Evolutionary conservation across 192 early-diverging fungal genomes (phyloP).

Genomic region (Chytriomyces hyalinus): DNA sequence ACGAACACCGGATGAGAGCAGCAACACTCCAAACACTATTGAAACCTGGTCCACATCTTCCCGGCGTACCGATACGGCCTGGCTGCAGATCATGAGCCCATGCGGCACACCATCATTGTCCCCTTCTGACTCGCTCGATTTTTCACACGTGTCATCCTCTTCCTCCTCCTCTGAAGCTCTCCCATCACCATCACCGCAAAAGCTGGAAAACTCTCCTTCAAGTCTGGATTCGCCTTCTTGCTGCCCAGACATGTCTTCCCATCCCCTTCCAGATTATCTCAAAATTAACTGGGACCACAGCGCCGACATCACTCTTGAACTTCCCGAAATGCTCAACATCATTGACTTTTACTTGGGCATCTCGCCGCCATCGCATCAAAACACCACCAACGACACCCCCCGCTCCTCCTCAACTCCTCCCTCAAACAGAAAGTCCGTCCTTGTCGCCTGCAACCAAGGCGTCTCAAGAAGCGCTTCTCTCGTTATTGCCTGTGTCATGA

Average conservation of each 20-base stretch:
- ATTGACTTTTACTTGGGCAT: not conserved
- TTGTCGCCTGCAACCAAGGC: slow-evolving; percentile 89
- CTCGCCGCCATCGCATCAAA: too few species aligned
- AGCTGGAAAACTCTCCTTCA: not conserved
- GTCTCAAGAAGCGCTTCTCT: slow-evolving; percentile 86
- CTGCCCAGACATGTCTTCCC: not conserved
- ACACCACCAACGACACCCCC: too few species aligned
- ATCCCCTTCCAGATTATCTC: slow-evolving; percentile 13
- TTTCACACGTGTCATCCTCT: not conserved
- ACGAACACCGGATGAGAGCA: not conserved
- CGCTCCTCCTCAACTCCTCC: not conserved
- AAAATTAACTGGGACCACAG: slow-evolving; percentile 73
- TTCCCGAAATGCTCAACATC: slow-evolving; percentile 39
- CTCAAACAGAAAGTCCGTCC: slow-evolving; percentile 42
- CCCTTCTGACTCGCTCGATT: too few species aligned
- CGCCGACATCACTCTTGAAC: slow-evolving; percentile 39
- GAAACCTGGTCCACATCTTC: not conserved
- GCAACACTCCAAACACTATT: not conserved
- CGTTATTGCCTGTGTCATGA: slow-evolving; percentile 90
- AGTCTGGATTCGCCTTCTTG: not conserved
- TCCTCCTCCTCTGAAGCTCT: not conserved
- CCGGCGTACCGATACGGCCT: not conserved
- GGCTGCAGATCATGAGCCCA: not conserved
- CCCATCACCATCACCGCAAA: not conserved
- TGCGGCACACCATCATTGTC: not conserved